Evolutionary conservation across 495 filamentous ascomycete genomes (phyloP).

Genomic region (Hypoxylon crocopeplum): DNA sequence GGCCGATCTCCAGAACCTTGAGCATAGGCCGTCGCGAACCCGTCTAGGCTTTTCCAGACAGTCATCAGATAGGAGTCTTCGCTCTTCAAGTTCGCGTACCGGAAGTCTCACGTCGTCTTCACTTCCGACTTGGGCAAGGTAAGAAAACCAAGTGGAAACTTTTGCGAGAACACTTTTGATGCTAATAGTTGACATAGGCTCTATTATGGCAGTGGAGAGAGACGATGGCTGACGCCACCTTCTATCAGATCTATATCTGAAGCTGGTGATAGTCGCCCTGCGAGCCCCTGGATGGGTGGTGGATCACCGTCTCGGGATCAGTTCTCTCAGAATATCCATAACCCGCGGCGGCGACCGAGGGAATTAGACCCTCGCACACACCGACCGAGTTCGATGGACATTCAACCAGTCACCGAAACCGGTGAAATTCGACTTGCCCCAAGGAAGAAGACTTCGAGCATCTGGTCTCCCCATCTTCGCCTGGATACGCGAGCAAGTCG

Average conservation of each 20-base stretch:
- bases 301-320: conserved; percentile 55
- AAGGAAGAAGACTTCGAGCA: conserved; percentile 59
- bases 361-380: conserved; percentile 35
- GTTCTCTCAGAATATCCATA: conserved; percentile 57
- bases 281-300: conserved; percentile 46
- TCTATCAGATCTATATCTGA: conserved; percentile 51
- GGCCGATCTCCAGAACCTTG: conserved; percentile 54
- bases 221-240: conserved; percentile 51
- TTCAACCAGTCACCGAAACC: conserved; percentile 33
- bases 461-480: conserved; percentile 79
- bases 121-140: conserved; percentile 71
- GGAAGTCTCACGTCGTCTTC: conserved; percentile 62
- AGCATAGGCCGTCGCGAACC: conserved; percentile 52
- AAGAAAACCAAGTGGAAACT: conserved; percentile 21
- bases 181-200: conserved; percentile 41
- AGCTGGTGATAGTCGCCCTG: conserved; percentile 47
- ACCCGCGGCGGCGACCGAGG: conserved; percentile 57
- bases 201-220: conserved; percentile 63
- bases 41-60: conserved; percentile 53
- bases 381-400: conserved; percentile 44
- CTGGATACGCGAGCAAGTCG: conserved; percentile 64
- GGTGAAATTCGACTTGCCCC: conserved; percentile 34
- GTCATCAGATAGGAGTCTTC: conserved; percentile 54
- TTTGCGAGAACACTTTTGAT: neutral
- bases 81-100: conserved; percentile 56